phyloP scores from a whole-genome alignment of 2,329 filamentous ascomycete genomes.

The Arthroderma uncinatum region DNA sequence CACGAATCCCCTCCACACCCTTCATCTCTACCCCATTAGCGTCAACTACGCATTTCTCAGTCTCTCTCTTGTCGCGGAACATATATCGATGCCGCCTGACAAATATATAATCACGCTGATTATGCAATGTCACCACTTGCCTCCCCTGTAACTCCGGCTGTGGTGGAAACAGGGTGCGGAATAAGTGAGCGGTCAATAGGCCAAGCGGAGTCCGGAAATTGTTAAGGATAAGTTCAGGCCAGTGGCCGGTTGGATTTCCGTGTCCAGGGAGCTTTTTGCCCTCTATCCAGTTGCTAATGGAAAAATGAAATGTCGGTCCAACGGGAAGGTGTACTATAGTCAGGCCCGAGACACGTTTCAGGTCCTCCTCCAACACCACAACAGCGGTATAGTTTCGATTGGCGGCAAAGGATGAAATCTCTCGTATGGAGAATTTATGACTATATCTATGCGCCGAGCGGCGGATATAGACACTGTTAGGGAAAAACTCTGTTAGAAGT shows the following conservation, averaged over 20 bases:
- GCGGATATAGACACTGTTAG: slow-evolving; percentile 68
- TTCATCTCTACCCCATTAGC: slow-evolving; percentile 72
- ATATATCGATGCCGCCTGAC: slow-evolving; percentile 81
- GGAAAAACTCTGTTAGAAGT: slow-evolving; percentile 69
- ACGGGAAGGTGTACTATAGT: slow-evolving; percentile 73
- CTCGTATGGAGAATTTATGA: slow-evolving; percentile 83
- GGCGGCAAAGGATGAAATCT: slow-evolving; percentile 75
- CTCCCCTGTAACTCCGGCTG: slow-evolving; percentile 73
- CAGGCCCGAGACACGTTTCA: slow-evolving; percentile 70
- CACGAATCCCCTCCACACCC: slow-evolving; percentile 74
- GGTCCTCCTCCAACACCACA: slow-evolving; percentile 76
- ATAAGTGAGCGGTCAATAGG: slow-evolving; percentile 73
- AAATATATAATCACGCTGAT: slow-evolving; percentile 95
- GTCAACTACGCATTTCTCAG: slow-evolving; percentile 75
- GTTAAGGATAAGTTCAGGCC: slow-evolving; percentile 81
- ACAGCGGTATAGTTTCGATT: slow-evolving; percentile 76
- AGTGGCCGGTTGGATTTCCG: slow-evolving; percentile 79
- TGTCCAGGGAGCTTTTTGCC: slow-evolving; percentile 81
- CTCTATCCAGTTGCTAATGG: slow-evolving; percentile 79
- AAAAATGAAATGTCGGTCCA: slow-evolving; percentile 89
- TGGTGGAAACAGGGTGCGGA: slow-evolving; percentile 67
- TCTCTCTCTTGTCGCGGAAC: slow-evolving; percentile 76
- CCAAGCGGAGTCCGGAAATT: slow-evolving; percentile 91
- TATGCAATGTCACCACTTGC: slow-evolving; percentile 85
- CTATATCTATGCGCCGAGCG: slow-evolving; percentile 72